Evolutionary conservation across 2,329 filamentous ascomycete genomes (phyloP), one percentile per base, ranked within the genome.

Genomic region (Arthrinium phaeospermum): DNA sequence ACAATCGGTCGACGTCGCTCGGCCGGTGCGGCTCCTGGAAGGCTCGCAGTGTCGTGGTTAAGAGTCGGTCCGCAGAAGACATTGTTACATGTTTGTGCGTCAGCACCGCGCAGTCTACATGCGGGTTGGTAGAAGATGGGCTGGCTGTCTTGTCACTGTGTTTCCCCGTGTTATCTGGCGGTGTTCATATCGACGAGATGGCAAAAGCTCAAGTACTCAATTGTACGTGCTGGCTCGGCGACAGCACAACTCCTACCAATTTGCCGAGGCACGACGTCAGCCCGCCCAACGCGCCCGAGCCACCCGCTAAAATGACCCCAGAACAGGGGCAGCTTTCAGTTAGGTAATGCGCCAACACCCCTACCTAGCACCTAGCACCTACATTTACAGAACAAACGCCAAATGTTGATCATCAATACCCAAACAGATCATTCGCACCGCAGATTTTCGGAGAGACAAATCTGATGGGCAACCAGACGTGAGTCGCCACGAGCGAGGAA

Each of bases 31-130:
- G 81, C 75, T 88, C 86, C 79, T 88, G 88, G 79, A 87, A 90
- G 71, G 86, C 83, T 76, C 91, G 87, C 75, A 94, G 85, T 72
- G 93, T 88, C 61, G 90, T 90, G 75, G 89, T 91, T 72, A 94
- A 86, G 71, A 93, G 86, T 75, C 88, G 87, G 80, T 94, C 91
- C 76, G 89, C 86, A 75, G 91, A 87, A 75, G 91, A 87, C 92
- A 93, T 94, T 57, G 72, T 82, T 75, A 71, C 67, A 41, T 45
- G 67, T 27, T 64, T 64, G 34, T 64, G 34, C 34, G 57, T 61
- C 53, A 57, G 51, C 51, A 34, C 51, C 51, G 27, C 51, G 51
- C 51, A 4, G 14, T 57, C 13, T 30, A 57, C 51, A 19, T 34
- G 27, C 30, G 27, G 14, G 27, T 57, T 19, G 19, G 8, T 64